Base-by-base conservation (phyloP, 352 stramenopile genomes). In the Phytopythium cucurbitacearum region DNA sequence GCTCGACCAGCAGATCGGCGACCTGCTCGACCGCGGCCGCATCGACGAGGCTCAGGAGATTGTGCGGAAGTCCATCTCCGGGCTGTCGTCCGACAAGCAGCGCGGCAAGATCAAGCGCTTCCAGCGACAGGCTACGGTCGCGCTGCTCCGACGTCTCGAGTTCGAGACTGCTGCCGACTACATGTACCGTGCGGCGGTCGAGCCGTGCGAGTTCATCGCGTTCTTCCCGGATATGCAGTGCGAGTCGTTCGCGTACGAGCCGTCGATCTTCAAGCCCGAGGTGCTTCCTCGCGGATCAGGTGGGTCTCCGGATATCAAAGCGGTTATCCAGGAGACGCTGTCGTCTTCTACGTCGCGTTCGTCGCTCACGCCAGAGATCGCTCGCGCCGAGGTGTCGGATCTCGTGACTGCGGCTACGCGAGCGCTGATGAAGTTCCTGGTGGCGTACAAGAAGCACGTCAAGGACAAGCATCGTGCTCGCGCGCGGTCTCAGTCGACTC, bases 31-130 rank as follows among this genome's bases (percentile, higher is more conserved):
- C 52, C 77, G 79, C n/a, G 85, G 85, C 15, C 80, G 83, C 54
- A 92, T 95, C 42, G 82, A 95, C 13, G 82, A 95, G 48, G 85
- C 85, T 8, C 80, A 90, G 47, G 82, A 90, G 28, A 75, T 95
- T 43, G 79, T 95, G 33, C 82, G 87, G 34, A 93, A 92, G 49
- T 90, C 82, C 7, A 87, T 95, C 54, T 57, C 70, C 4, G 76
- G 76, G 0, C 52, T 92, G 10, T 69, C 83, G 1, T 78, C 79
- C 3, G 85, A 95, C 57, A 95, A 95, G 55, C 82, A 95, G 58
- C 81, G 85, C 50, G 90, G 80, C 58, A 92, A 92, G 55, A 92
- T 91, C 46, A 92, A 92, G 65, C 82, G 85, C 5, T 95, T 95
- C 62, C 85, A 95, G 60, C 80, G 85, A 10, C 85, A 95, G 43